These are phyloP conservation scores for Pseudonitzschia pungens DNA, from an alignment of 108 stramenopile species.

Conservation along the genomic window DNA sequence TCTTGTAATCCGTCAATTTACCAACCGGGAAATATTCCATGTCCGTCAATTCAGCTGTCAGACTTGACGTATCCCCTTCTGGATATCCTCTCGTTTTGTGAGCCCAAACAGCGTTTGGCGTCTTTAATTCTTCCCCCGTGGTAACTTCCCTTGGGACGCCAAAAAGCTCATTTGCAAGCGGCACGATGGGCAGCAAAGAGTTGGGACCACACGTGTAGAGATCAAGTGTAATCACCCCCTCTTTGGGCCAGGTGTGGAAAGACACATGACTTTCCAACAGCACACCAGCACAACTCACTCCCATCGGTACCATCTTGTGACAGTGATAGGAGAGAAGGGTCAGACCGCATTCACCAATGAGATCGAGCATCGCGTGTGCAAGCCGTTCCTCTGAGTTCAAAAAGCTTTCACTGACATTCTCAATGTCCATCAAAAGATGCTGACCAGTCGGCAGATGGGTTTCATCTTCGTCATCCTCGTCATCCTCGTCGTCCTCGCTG, in stretches of 20 bases:
- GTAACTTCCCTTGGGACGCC: slow-evolving; percentile 40
- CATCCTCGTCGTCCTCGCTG: slow-evolving; percentile 22
- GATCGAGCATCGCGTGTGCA: slow-evolving; percentile 62
- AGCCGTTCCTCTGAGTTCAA: slow-evolving; percentile 66
- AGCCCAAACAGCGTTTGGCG: slow-evolving; percentile 61
- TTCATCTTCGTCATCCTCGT: too few species aligned
- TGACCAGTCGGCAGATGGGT: slow-evolving; percentile 71
- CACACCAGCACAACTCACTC: slow-evolving; percentile 76
- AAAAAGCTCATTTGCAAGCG: slow-evolving; percentile 58
- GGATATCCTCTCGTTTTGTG: slow-evolving; percentile 74
- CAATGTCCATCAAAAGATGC: slow-evolving; percentile 78
- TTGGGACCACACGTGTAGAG: slow-evolving; percentile 74
- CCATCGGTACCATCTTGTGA: slow-evolving; percentile 58
- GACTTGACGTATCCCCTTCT: neutral
- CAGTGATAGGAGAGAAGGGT: slow-evolving; percentile 81
- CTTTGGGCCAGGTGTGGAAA: slow-evolving; percentile 76
- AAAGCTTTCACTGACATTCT: slow-evolving; percentile 61
- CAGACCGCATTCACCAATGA: slow-evolving; percentile 48
- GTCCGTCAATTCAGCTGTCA: slow-evolving; percentile 18
- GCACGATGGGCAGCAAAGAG: slow-evolving; percentile 58
- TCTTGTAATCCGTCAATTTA: slow-evolving; percentile 50
- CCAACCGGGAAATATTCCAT: slow-evolving; percentile 38
- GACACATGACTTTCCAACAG: slow-evolving; percentile 77
- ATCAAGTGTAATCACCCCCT: slow-evolving; percentile 81
- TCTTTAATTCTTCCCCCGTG: neutral